These are phyloP conservation scores for Leccinum obscurum DNA, from an alignment of 768 basidiomycete species.

Conservation along the genomic window DNA sequence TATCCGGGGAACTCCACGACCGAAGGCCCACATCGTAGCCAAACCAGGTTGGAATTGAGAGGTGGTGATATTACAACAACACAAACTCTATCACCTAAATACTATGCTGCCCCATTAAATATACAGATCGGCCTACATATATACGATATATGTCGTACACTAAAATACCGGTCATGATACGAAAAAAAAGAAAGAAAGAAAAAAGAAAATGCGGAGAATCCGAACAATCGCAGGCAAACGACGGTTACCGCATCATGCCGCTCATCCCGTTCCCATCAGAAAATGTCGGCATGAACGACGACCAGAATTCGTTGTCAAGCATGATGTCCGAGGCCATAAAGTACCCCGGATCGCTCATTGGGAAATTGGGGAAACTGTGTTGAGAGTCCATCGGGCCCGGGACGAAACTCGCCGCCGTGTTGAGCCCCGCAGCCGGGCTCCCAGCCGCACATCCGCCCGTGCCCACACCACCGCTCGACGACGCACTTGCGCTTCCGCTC, in stretches of 20 bases:
- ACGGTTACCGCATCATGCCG: conserved; percentile 10
- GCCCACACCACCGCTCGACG: conserved; percentile 19
- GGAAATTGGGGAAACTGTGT: conserved; percentile 22
- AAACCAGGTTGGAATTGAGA: neutral
- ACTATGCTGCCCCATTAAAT: neutral
- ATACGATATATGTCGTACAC: conserved; percentile 3
- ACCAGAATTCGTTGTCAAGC: conserved; percentile 45
- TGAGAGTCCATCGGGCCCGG: conserved; percentile 18
- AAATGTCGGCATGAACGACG: conserved; percentile 40
- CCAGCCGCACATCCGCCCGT: conserved; percentile 14
- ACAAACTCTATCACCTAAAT: conserved; percentile 3
- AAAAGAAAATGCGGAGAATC: neutral
- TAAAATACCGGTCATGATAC: neutral
- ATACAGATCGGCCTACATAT: conserved; percentile 7
- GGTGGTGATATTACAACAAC: conserved; percentile 9
- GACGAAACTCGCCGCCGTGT: neutral
- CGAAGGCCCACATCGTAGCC: neutral
- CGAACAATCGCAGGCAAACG: neutral
- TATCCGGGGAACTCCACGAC: neutral
- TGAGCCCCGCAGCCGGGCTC: conserved; percentile 3
- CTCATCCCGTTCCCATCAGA: conserved; percentile 21
- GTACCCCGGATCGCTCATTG: conserved; percentile 30
- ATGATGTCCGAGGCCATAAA: conserved; percentile 41
- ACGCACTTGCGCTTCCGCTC: conserved; percentile 10
- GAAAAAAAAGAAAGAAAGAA: neutral